These are phyloP conservation scores for Aspergillus sp. DNA, from an alignment of 2,329 filamentous ascomycete genomes.

Conservation along the genomic window DNA sequence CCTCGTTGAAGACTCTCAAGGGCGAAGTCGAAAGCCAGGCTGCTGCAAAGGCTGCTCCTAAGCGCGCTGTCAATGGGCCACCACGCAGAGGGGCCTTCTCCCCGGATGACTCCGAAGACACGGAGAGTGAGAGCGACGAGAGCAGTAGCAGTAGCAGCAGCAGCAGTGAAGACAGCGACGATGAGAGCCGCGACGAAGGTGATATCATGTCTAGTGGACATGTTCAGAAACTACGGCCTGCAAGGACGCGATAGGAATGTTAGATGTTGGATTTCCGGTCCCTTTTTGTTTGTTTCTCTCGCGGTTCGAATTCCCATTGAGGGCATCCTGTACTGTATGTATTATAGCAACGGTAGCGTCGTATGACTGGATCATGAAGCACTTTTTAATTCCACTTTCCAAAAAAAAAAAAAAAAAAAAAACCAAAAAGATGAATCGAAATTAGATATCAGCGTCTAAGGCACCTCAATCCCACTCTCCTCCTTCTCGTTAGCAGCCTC, in stretches of 20 bases:
- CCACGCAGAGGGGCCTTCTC: slow-evolving; percentile 9
- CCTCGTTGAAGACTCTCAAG: slow-evolving; percentile 1
- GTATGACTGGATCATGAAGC: slow-evolving; percentile 10
- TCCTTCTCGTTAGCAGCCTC: slow-evolving; percentile 28
- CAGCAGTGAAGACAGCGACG: background rate
- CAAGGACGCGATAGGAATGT: slow-evolving; percentile 1
- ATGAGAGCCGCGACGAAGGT: slow-evolving; percentile 19
- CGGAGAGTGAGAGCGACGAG: slow-evolving; percentile 21
- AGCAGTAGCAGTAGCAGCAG: slow-evolving; percentile 22
- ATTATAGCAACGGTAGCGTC: slow-evolving; percentile 4
- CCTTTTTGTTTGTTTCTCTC: background rate
- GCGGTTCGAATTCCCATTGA: background rate
- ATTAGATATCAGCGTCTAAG: slow-evolving; percentile 17
- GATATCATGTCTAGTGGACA: slow-evolving; percentile 31
- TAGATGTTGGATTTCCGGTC: background rate
- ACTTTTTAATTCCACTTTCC: slow-evolving; percentile 4
- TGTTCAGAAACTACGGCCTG: slow-evolving; percentile 21
- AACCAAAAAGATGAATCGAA: background rate
- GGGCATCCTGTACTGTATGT: slow-evolving; percentile 4
- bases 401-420: background rate
- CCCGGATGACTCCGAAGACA: slow-evolving; percentile 24
- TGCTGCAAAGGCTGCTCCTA: slow-evolving; percentile 2
- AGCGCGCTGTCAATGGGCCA: slow-evolving; percentile 1
- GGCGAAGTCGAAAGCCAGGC: slow-evolving; percentile 2
- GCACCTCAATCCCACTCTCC: slow-evolving; percentile 32